Base-by-base conservation (phyloP, 1,284 basidiomycete genomes). In the Phellinidium pouzarii region DNA sequence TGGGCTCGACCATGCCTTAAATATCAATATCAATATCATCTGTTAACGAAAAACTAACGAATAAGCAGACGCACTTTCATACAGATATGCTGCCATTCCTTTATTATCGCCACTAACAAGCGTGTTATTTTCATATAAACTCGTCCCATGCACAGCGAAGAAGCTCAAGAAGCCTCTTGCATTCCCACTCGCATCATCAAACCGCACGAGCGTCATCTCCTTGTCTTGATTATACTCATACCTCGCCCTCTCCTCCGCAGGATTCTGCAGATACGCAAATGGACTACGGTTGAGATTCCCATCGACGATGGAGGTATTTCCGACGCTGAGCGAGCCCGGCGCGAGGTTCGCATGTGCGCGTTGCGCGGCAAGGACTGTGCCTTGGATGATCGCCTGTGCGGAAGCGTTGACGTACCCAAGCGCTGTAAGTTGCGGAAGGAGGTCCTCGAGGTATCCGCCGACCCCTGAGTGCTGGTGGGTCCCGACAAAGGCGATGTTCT, bases 111-210 rank as follows among this genome's bases (percentile, higher is more conserved):
- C 69, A 63, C 84, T 87, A 27, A 90, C 75, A 8, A 89, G 70
- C 0, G 87, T 88, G 58, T 88, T 89, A 62, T 89, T 90, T 84
- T 82, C 74, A 59, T 89, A 88, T 12, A 89, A 59, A 62, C 84
- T 87, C 12, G 87, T 90, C 4, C 88, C 87, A 67, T 91, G 89
- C 0, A 91, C 88, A 0, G 87, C 72, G 64, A 84, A 91, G 71
- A 89, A 90, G 62, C 79, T 82, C 60, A 88, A 62, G 60, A 89
- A 76, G 0, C 87, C 87, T 38, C 80, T 69, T 12, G 78, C 72
- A 37, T 71, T 74, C 22, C 84, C 84, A 50, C 64, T 68, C 2
- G 58, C 59, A 60, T 84, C 81, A 43, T 82, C 77, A 58, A 89
- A 84, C 40, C 79, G 71, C 45, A 90, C 65, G 9, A 88, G 67